Evolutionary conservation across 2,329 filamentous ascomycete species (phyloP), one percentile per base, ranked within the genome.

Genomic region (Coniella lustricola): DNA sequence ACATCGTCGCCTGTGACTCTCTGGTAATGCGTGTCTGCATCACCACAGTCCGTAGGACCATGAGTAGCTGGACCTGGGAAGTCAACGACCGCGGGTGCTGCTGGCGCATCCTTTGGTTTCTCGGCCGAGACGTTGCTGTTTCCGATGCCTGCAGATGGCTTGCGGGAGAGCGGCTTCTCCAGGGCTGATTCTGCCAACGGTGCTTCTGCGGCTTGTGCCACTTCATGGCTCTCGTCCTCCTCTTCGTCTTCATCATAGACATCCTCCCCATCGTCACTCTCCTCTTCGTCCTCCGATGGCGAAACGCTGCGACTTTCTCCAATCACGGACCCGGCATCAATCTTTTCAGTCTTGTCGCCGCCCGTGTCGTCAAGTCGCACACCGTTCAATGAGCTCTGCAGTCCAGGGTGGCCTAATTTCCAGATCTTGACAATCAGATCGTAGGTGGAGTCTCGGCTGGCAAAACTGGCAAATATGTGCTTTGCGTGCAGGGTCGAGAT

Each of bases 371-470:
- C 87, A 3, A 96, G 74, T 12, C 81, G 79, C 10, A 94, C 88
- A 3, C 93, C 91, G 54, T 96, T 96, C 3, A 95, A 72, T 3
- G 89, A 94, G 62, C 90, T 95, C 64, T 89, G 88, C 25, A 98
- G 70, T 48, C 89, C 88, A 2, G 93, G 91, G 63, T 98, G 93
- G 14, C 88, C 93, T 25, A 96, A 85, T 65, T 95, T 95, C 93
- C 93, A 98, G 50, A 98, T 97, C 51, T 94, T 94, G 56, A 98
- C 86, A 62, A 98, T 90, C 39, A 98, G 72, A 62, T 98, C 94
- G 62, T 97, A 98, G 0, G 94, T 97, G 3, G 90, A 89, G 67
- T 98, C 93, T 63, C 93, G 79, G 60, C 89, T 93, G 4, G 95
- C 84, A 56, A 98, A 88, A 67, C 90, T 96, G 48, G 93, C 90